A percentile compares a stretch with the other conserved stretches of the same genome.
These are phyloP conservation scores for Entelexis paramagnoliae DNA, from an alignment of 1,139 yeast genomes.

Conservation along the genomic window DNA sequence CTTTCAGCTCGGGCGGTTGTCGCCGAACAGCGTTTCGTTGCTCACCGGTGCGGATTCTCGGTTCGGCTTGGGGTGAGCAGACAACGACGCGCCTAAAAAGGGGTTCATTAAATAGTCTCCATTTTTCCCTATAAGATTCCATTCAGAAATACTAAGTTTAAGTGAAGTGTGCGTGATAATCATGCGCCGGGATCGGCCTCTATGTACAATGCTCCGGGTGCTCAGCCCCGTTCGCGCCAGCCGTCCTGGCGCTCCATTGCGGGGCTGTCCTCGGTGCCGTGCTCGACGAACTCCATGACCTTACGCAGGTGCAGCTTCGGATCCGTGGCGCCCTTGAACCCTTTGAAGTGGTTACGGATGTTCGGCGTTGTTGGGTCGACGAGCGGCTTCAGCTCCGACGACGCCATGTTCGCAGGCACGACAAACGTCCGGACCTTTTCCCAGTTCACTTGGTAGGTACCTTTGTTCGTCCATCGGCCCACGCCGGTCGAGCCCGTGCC, in stretches of 20 bases:
- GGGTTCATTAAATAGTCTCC: no score
- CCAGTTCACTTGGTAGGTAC: conserved; percentile 73
- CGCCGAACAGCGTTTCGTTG: no score
- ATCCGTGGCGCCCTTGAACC: conserved; percentile 64
- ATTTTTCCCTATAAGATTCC: no score
- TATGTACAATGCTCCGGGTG: neutral
- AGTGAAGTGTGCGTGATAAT: no score
- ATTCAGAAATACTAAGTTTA: no score
- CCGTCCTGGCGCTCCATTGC: conserved; percentile 27
- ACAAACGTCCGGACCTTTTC: conserved; percentile 81
- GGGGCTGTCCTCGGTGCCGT: conserved; percentile 43
- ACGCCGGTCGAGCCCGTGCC: conserved; percentile 95
- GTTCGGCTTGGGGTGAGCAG: no score
- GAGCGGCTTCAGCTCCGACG: conserved; percentile 51
- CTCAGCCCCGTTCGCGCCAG: conserved; percentile 32
- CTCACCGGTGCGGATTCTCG: no score
- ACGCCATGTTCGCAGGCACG: conserved; percentile 47
- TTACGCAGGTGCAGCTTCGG: conserved; percentile 64
- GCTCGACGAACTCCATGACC: conserved; percentile 61
- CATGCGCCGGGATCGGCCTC: neutral
- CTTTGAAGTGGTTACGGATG: conserved; percentile 55
- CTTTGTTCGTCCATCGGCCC: conserved; percentile 66
- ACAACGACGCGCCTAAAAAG: no score
- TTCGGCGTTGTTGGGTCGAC: conserved; percentile 64
- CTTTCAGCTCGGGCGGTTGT: no score